These are phyloP conservation scores for Fusarium mangiferae DNA, from an alignment of 2,329 filamentous ascomycete genomes.

Conservation along the genomic window DNA sequence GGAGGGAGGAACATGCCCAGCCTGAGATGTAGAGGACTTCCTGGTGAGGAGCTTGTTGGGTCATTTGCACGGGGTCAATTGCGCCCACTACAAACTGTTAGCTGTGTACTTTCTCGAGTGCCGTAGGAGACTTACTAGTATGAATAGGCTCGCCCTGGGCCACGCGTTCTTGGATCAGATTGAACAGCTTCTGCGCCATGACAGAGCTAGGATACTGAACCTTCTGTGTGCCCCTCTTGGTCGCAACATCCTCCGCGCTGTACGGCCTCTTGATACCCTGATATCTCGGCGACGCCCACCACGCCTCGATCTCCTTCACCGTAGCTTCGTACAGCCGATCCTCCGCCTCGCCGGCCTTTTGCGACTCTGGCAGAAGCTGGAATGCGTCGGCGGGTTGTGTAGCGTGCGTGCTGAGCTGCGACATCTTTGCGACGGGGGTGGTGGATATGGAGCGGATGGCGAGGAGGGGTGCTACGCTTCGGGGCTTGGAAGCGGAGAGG, in stretches of 20 bases:
- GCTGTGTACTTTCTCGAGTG: not conserved
- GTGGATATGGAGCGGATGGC: slow-evolving; percentile 47
- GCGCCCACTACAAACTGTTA: slow-evolving; percentile 76
- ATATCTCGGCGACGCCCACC: slow-evolving; percentile 90
- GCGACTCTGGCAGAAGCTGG: slow-evolving; percentile 81
- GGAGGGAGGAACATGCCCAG: slow-evolving; percentile 94
- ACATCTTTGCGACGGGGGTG: slow-evolving; percentile 45
- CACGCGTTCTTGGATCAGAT: slow-evolving; percentile 81
- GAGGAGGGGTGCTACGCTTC: slow-evolving; percentile 31
- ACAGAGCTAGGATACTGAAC: slow-evolving; percentile 91
- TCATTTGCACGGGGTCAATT: slow-evolving; percentile 99
- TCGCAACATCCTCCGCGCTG: slow-evolving; percentile 88
- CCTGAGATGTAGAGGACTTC: slow-evolving; percentile 96
- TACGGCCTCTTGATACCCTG: slow-evolving; percentile 93
- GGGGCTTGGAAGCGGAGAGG: slow-evolving; percentile 33
- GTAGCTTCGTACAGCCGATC: slow-evolving; percentile 87
- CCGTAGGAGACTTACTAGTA: slow-evolving; percentile 71
- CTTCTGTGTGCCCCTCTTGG: slow-evolving; percentile 88
- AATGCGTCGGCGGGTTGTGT: slow-evolving; percentile 75
- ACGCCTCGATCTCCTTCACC: slow-evolving; percentile 84
- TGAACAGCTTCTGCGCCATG: slow-evolving; percentile 95
- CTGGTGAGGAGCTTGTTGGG: slow-evolving; percentile 94
- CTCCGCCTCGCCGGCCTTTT: slow-evolving; percentile 83
- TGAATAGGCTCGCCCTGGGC: slow-evolving; percentile 88
- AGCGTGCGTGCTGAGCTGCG: slow-evolving; percentile 45